Base-by-base conservation (phyloP, 2,329 filamentous ascomycete genomes). In the Diaporthe australafricana region DNA sequence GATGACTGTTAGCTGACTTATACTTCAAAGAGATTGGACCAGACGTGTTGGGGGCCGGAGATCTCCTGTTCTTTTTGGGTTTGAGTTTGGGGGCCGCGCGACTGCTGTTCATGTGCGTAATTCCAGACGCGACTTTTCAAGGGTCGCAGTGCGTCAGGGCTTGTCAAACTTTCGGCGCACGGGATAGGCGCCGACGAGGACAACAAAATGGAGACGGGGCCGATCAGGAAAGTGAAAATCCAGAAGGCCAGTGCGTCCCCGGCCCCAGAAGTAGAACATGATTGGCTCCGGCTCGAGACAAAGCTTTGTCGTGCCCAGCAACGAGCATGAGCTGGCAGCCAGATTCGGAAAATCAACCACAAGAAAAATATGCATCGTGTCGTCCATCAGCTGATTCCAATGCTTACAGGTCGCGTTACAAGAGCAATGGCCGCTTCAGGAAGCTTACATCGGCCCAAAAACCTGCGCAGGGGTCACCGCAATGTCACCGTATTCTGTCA, bases 121-220 rank as follows among this genome's bases (percentile, higher is more conserved):
- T 42, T n/a, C 7, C 4, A 30, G 38, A 45, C 56, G 38, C 56
- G 56, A 60, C 22, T 22, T n/a, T 45, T 14, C 38, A 22, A 38
- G 20, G 27, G 27, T 32, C 9, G 42, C 7, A n/a, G 22, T 22
- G 16, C 56, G 27, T 30, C 1, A 27, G 20, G 35, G 57, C 42
- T 48, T 63, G 40, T 63, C 57, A 63, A 63, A 42, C 27, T 63
- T 63, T 35, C 57, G 42, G 40, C 40, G 40, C 57, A 63, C 57
- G 40, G 57, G 14, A 40, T 11, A 12, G 38, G 6, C 3, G n/a
- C 17, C 35, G 35, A 17, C 14, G 5, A 27, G 55, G 35, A 42
- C 16, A 42, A 20, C 22, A 57, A 40, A 8, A 60, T 16, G 22
- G 22, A 12, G 22, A 35, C 42, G 57, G 42, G 11, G 27, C 57